Evolutionary conservation across 192 early-diverging fungal species (phyloP), one percentile per base, ranked within the genome.

Genomic region (Coemansia sp.): DNA sequence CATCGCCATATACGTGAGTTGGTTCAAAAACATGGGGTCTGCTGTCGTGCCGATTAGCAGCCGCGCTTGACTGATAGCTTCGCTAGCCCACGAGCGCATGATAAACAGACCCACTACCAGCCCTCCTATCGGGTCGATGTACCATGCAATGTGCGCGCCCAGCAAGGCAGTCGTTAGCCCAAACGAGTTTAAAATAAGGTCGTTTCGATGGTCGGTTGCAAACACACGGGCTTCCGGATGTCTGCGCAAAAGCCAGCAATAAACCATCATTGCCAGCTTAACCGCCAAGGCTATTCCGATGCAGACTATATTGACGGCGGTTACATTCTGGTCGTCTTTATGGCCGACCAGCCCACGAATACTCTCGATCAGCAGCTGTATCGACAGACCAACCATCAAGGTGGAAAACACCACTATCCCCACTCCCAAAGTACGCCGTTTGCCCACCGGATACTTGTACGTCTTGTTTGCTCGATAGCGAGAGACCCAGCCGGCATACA

Each of bases 1-100:
- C 56, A 87, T 64, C 1, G 88, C 87, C 55, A 95, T 85, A 62
- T 95, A 95, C 4, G 90, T 93, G 42, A 89, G 62, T 37, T 84
- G 74, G 53, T 91, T 84, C 32, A 93, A 79, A 62, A 93, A 87
- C 8, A 66, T 66, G 3, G 83, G 67, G 40, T 88, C 84, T 16
- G 93, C 91, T n/a, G 84, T 81, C 62, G 87, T 83, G 26, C 86
- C 86, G 23, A 88, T 83, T 44, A 90, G 81, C 17, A 90, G 71
- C n/a, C 82, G 80, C 3, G 85, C 76, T 58, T 87, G 82, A 47
- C 84, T 83, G 79, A 75, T 57, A 6, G 83, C 81, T 6, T 83
- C 84, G 31, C 49, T 60, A 0, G 77, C 64, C 87, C 87, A 87
- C 34, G 82, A 83, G 14, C 67, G 61, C 43, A 87, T 70, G 30